phyloP scores from a whole-genome alignment of 2,329 filamentous ascomycete species.

The Arthroderma sp. region DNA sequence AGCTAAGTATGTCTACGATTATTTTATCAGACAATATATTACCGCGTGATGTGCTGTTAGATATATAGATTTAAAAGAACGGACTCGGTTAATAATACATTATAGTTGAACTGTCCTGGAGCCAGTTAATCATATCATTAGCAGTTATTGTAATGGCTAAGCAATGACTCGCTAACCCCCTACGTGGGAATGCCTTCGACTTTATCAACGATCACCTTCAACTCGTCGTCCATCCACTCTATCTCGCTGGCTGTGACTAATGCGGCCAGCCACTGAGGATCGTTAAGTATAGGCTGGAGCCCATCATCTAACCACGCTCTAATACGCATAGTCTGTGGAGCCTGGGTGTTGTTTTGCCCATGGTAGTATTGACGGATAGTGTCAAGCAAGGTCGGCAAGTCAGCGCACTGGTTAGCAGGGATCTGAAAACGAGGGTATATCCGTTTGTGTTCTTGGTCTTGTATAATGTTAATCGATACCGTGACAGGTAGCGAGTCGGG shows the following conservation, averaged over 20 bases:
- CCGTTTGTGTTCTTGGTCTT: constrained; percentile 26
- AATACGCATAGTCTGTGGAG: constrained; percentile 16
- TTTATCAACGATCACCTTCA: constrained; percentile 33
- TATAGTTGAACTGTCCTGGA: no score
- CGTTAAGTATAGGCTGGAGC: constrained; percentile 27
- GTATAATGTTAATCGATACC: constrained; percentile 29
- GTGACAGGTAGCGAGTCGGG: constrained; percentile 1
- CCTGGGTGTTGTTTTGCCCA: constrained; percentile 10
- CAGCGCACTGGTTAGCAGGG: constrained; percentile 19
- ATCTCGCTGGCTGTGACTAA: constrained; percentile 32
- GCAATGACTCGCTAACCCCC: no score
- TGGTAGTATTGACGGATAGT: constrained; percentile 20
- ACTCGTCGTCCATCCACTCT: constrained; percentile 38
- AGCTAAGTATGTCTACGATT: no score
- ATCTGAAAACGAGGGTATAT: constrained; percentile 29
- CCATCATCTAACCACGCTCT: constrained; percentile 35
- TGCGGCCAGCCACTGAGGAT: constrained; percentile 36
- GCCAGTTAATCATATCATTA: no score
- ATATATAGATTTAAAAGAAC: no score
- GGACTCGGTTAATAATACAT: no score
- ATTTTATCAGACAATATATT: no score
- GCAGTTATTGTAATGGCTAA: no score
- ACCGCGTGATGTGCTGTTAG: no score
- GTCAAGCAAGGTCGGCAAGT: constrained; percentile 24
- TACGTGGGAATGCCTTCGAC: constrained; percentile 9